Evolutionary conservation across 495 filamentous ascomycete species (phyloP), one percentile per base, ranked within the genome.

Genomic region (Aspergillus baeticus): DNA sequence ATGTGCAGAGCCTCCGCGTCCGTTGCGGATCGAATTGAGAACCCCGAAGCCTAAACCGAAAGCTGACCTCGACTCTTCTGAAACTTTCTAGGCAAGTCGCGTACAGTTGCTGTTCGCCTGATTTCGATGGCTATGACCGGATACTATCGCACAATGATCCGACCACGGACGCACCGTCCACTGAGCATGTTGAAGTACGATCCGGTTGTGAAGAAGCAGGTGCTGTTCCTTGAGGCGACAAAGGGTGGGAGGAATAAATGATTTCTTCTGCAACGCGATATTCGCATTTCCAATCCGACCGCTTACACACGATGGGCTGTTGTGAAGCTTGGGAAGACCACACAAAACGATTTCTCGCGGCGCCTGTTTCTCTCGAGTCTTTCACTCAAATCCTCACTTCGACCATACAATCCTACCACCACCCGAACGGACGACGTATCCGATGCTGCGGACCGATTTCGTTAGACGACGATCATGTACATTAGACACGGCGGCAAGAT

Each of bases 171-270:
- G 21, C 80, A 92, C 54, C 77, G 86, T 36, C 94, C 95, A 35
- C 81, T 98, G 72, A 93, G 89, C 75, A 96, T 98, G 92, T 80
- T 98, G 60, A 99, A 99, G 77, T 98, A 99, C 71, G 95, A 99
- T 75, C 95, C 95, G 55, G 89, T 99, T 64, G 89, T 96, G 89
- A 90, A 73, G 91, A 92, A 91, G 77, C 84, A 92, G 76, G 92
- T 97, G 39, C 81, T 97, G 3, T 97, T 97, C 73, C 81, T 96
- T 23, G 92, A 97, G 74, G 85, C 89, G 75, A 95, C 93, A 62
- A 86, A 88, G 62, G 76, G 78, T 54, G 78, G 78, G 56, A 71
- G 75, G 63, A 64, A 65, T 35, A 72, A 69, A 66, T 78, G 34
- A 60, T 39, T 34, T 33, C 31, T 22, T 29, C 23, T 20, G 11